These are phyloP conservation scores for Capsicum baccatum DNA, from an alignment of 257 asterid species.

Conservation along the genomic window DNA sequence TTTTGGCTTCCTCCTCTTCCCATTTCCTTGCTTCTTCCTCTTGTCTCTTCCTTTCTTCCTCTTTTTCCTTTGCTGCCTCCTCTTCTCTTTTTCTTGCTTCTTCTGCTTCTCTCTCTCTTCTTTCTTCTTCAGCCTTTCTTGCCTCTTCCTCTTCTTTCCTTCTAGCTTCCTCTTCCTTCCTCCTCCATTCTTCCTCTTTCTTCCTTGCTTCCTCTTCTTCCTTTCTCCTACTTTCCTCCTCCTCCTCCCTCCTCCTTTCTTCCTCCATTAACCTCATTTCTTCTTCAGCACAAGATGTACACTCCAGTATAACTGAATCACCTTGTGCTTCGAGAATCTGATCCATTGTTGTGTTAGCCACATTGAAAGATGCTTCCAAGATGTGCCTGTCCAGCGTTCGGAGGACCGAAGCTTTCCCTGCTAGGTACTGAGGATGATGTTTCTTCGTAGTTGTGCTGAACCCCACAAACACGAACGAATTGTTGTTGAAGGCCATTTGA, in stretches of 20 bases:
- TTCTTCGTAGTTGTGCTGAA: slow-evolving; percentile 54
- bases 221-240: slow-evolving; percentile 42
- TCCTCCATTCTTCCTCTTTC: slow-evolving; percentile 40
- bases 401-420: slow-evolving; percentile 71
- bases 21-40: slow-evolving; percentile 23
- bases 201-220: slow-evolving; percentile 45
- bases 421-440: slow-evolving; percentile 73
- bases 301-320: slow-evolving; percentile 62
- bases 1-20: slow-evolving; percentile 18
- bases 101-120: slow-evolving; percentile 20
- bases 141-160: slow-evolving; percentile 20
- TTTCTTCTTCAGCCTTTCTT: slow-evolving; percentile 23
- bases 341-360: slow-evolving; percentile 47
- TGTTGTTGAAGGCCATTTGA: slow-evolving; percentile 80
- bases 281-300: slow-evolving; percentile 84
- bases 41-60: slow-evolving; percentile 24
- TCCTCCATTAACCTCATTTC: slow-evolving; percentile 60
- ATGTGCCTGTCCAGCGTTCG: slow-evolving; percentile 57
- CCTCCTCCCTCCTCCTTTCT: slow-evolving; percentile 55
- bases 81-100: slow-evolving; percentile 22
- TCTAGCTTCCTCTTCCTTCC: slow-evolving; percentile 41
- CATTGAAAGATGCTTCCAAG: slow-evolving; percentile 55
- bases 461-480: slow-evolving; percentile 72
- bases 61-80: slow-evolving; percentile 11
- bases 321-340: slow-evolving; percentile 47